Evolutionary conservation across 2,329 filamentous ascomycete genomes (phyloP).

Genomic region (Ophiostoma quercus): DNA sequence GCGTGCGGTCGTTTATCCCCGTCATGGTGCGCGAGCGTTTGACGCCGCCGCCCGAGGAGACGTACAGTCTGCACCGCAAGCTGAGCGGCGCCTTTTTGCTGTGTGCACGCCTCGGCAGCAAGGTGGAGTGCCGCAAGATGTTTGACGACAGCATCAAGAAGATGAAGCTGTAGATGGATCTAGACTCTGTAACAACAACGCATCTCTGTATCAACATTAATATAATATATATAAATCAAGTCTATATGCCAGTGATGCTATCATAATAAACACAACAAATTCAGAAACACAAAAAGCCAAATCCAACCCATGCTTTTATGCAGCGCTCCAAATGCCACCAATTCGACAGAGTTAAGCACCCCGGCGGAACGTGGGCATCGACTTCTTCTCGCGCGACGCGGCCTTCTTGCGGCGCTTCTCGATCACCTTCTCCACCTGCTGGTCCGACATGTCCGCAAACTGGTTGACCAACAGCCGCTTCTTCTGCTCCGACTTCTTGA

Average conservation of each 20-base stretch:
- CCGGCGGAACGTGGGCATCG: conserved; percentile 51
- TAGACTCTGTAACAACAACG: conserved; percentile 1
- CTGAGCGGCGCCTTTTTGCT: conserved; percentile 90
- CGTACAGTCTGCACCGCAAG: conserved; percentile 91
- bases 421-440: conserved; percentile 76
- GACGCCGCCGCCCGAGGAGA: conserved; percentile 91
- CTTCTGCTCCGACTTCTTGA: conserved; percentile 91
- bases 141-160: conserved; percentile 57
- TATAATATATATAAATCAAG: background rate
- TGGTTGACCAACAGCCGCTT: conserved; percentile 73
- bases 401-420: conserved; percentile 88
- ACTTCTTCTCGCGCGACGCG: conserved; percentile 75
- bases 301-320: conserved; percentile 24
- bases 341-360: conserved; percentile 31
- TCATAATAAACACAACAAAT: background rate
- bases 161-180: conserved; percentile 29
- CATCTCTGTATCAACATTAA: conserved; percentile 13
- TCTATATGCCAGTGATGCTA: conserved; percentile 6
- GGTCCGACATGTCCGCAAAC: conserved; percentile 77
- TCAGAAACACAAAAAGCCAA: background rate
- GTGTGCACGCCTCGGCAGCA: conserved; percentile 78
- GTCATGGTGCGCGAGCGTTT: conserved; percentile 87
- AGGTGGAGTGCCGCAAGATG: conserved; percentile 73
- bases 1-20: conserved; percentile 82
- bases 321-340: background rate